Percentiles rank a stretch among this genome's conserved stretches.
These are phyloP conservation scores for Verticillium longisporum DNA, from an alignment of 2,329 filamentous ascomycete species.

Conservation along the genomic window DNA sequence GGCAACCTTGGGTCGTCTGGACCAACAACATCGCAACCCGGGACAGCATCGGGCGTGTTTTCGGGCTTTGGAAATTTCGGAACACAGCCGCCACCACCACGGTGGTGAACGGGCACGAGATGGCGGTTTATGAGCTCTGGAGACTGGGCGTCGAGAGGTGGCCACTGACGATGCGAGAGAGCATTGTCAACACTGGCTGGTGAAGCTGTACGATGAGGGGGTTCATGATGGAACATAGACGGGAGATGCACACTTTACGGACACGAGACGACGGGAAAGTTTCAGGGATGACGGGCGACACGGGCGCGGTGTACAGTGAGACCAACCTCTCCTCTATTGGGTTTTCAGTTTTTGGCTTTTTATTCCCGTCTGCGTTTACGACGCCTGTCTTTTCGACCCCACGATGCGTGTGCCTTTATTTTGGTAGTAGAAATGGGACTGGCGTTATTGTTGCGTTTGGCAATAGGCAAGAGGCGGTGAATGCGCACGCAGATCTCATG, in stretches of 20 bases:
- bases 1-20: conserved; percentile 3
- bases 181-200: background rate
- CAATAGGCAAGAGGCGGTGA: background rate
- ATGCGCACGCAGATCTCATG: background rate
- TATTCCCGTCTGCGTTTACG: background rate
- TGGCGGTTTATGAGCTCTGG: background rate
- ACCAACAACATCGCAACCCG: conserved; percentile 4
- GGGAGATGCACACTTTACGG: background rate
- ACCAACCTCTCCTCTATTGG: background rate
- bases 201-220: background rate
- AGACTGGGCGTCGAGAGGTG: background rate
- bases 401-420: too few relatives aligned
- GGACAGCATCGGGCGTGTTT: conserved; percentile 8
- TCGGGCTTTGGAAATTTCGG: conserved; percentile 11
- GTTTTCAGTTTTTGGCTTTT: background rate
- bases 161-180: background rate
- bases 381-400: background rate
- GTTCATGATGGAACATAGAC: background rate
- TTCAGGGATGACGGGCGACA: background rate
- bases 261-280: background rate
- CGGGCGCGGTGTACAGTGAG: background rate
- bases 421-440: background rate
- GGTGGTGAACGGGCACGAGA: conserved; percentile 1
- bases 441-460: background rate
- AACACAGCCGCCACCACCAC: conserved; percentile 6